Evolutionary conservation across 2,329 filamentous ascomycete species (phyloP), one percentile per base, ranked within the genome.

Genomic region (Neobulgaria alba): DNA sequence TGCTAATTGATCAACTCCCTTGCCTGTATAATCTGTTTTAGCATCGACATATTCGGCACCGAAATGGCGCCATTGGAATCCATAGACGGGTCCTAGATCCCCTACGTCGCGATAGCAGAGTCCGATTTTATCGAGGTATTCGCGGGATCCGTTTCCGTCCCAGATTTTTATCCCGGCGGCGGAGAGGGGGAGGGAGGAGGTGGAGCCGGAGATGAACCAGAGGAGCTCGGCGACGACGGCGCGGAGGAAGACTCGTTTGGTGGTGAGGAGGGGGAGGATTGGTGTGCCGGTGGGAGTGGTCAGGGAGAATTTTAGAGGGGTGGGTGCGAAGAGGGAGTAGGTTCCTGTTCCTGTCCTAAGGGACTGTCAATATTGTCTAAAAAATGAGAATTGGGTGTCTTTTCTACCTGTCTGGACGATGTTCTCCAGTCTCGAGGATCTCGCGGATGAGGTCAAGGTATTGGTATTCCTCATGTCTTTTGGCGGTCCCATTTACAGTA

Each of bases 51-150:
- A 96, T 47, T 87, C 79, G 4, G 92, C 92, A 38, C 92, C 92
- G 57, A 96, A 96, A 64, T 96, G 90, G 2, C 92, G 85, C 92
- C 92, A 98, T 65, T 96, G 92, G 67, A 96, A 96, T 2, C 92
- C 92, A 61, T 96, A 98, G 0, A 96, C 88, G 20, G 92, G 92
- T 0, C 92, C 92, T 0, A 98, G 71, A 58, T 98, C 92, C 51
- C 92, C 92, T 17, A 80, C 84, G 39, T 78, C 85, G 45, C 90
- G 85, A 59, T 95, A 79, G 0, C 71, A 69, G 5, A 96, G 74
- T 0, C 90, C 90, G 1, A 90, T 75, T 49, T 71, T 79, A 67
- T 96, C 90, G 26, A 98, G 82, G 62, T 84, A 95, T 57, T 79
- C 83, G 53, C 92, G 85, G 34, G 81, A 87, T 29, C 90, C 92